These are phyloP conservation scores for Cercophora newfieldiana DNA, from an alignment of 495 filamentous ascomycete genomes.

Conservation along the genomic window DNA sequence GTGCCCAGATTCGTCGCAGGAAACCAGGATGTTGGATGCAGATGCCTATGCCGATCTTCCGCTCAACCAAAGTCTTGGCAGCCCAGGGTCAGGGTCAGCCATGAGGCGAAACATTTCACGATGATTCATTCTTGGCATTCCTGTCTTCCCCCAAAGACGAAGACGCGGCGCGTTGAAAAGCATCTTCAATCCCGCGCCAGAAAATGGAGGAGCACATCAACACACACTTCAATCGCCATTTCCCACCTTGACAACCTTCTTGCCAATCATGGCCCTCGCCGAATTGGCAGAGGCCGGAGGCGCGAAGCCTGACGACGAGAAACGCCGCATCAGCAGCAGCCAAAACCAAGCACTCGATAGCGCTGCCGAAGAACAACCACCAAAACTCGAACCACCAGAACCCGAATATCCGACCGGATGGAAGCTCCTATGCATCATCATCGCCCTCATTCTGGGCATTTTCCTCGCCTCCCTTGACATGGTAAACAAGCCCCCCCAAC, in stretches of 20 bases:
- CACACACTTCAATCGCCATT: background rate
- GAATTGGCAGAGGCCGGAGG: background rate
- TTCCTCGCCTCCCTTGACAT: background rate
- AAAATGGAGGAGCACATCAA: background rate
- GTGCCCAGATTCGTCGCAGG: no score
- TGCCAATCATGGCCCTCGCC: background rate
- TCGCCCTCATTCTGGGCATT: background rate
- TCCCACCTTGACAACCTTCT: background rate
- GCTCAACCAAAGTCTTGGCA: background rate
- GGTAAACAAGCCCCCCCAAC: background rate
- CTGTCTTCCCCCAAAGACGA: background rate
- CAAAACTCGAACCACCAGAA: background rate
- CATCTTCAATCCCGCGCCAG: background rate
- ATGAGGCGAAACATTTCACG: background rate
- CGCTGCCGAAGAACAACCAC: background rate
- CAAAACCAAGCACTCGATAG: background rate
- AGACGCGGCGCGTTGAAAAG: background rate
- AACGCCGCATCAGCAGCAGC: background rate
- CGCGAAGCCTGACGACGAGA: background rate
- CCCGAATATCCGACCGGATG: background rate
- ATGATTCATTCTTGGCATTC: slow-evolving; percentile 4
- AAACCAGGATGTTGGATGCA: no score
- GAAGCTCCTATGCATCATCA: background rate
- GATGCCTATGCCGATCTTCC: background rate
- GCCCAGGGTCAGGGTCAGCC: background rate